Conservation (phyloP, 208 protist genomes). For the Phytomonas sp. region DNA sequence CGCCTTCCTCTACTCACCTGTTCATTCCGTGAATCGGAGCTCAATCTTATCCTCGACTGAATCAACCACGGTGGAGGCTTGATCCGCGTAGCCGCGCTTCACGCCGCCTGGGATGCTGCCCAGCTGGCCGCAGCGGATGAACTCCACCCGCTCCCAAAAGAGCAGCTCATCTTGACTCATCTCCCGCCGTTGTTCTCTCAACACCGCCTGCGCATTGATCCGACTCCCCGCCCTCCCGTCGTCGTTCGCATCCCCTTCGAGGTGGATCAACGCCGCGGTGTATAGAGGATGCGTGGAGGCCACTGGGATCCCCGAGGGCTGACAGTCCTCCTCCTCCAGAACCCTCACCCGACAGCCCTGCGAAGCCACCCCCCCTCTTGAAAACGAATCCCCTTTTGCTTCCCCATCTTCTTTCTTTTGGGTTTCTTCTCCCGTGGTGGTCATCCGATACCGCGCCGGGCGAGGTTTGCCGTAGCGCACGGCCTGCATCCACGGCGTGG, state of each 20-base stretch:
- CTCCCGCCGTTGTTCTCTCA: conserved; percentile 61
- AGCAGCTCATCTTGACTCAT: conserved; percentile 67
- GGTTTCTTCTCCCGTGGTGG: not conserved
- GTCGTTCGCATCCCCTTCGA: conserved; percentile 24
- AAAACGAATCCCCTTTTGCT: too few relatives aligned
- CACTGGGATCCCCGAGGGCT: conserved; percentile 49
- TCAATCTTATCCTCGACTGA: conserved; percentile 72
- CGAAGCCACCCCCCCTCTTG: too few relatives aligned
- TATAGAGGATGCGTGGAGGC: conserved; percentile 63
- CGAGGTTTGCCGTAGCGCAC: conserved; percentile 51
- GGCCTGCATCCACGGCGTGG: conserved; percentile 75
- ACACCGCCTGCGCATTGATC: conserved; percentile 28
- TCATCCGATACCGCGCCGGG: conserved; percentile 10
- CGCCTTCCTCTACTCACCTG: not conserved
- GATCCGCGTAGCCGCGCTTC: conserved; percentile 63
- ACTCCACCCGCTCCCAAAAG: conserved; percentile 84
- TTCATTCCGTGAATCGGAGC: conserved; percentile 65
- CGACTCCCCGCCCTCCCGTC: conserved; percentile 9
- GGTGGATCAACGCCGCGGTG: conserved; percentile 52
- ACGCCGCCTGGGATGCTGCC: conserved; percentile 37
- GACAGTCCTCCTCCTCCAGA: conserved; percentile 34
- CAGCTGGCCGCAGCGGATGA: conserved; percentile 71
- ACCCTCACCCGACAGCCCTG: conserved; percentile 11
- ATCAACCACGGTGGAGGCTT: conserved; percentile 34
- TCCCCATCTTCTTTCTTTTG: not conserved